Percentiles rank a stretch among this genome's conserved stretches.
These are phyloP conservation scores for Volvariella surrecta DNA, from an alignment of 1,284 basidiomycete genomes.

Conservation along the genomic window DNA sequence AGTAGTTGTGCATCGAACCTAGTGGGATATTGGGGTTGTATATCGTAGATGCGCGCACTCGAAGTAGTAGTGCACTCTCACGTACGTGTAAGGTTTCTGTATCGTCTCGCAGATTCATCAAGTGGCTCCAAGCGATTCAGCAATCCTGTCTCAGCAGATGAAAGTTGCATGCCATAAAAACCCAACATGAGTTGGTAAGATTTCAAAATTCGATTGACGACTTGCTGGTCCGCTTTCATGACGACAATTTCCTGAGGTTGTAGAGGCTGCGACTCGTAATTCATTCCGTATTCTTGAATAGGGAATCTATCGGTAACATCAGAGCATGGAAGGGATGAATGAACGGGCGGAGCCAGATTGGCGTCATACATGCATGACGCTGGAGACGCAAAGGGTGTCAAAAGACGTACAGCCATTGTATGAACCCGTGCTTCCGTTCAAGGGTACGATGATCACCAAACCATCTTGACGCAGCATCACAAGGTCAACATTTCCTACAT, in stretches of 20 bases:
- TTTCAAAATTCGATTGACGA: conserved; percentile 42
- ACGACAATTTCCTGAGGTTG: conserved; percentile 53
- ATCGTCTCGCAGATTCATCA: conserved; percentile 39
- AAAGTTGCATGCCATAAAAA: conserved; percentile 65
- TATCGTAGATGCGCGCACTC: conserved; percentile 8
- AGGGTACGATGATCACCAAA: conserved; percentile 50
- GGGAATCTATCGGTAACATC: conserved; percentile 40
- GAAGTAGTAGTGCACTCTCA: conserved; percentile 30
- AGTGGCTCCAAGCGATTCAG: conserved; percentile 37
- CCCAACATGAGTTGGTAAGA: conserved; percentile 69
- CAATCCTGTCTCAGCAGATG: conserved; percentile 48
- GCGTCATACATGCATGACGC: too few species aligned
- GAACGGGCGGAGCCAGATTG: background rate
- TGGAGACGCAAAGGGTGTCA: too few species aligned
- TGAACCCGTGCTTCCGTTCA: conserved; percentile 64
- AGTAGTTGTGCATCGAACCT: conserved; percentile 67
- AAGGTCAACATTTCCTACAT: too few species aligned
- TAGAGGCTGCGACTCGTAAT: conserved; percentile 56
- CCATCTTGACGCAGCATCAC: conserved; percentile 37
- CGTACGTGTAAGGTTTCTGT: conserved; percentile 56
- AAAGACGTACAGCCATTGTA: conserved; percentile 62
- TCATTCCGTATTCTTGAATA: conserved; percentile 63
- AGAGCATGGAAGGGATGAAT: conserved; percentile 9
- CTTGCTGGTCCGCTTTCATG: conserved; percentile 45
- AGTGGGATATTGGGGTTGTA: conserved; percentile 10